A percentile compares a stretch with the other conserved stretches of the same genome.
Conservation (phyloP, 2,329 filamentous ascomycete genomes). For the Polychaeton citri region DNA sequence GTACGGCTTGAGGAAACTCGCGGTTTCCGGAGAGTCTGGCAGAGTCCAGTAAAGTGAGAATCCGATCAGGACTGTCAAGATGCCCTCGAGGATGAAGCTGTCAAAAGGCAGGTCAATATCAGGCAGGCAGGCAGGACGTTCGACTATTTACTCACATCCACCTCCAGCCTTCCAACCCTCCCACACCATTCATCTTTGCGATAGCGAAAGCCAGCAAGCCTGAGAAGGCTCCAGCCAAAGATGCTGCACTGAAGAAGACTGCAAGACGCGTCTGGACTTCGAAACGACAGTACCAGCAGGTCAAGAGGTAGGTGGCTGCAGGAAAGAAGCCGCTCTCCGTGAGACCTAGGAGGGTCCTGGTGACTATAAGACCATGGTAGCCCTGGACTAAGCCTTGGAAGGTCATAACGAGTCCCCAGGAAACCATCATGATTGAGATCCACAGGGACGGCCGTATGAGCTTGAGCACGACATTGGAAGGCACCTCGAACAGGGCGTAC, state of each 20-base stretch:
- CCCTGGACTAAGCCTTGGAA: slow-evolving; percentile 15
- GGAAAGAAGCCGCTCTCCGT: slow-evolving; percentile 15
- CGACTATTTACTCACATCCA: slow-evolving; percentile 12
- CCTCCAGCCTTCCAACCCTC: slow-evolving; percentile 11
- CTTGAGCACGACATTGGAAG: slow-evolving; percentile 27
- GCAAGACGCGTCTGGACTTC: slow-evolving; percentile 33
- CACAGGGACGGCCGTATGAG: slow-evolving; percentile 15
- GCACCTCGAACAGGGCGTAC: slow-evolving; percentile 26
- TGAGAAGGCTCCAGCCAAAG: slow-evolving; percentile 38
- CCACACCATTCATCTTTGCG: slow-evolving; percentile 21
- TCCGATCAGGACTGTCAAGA: slow-evolving; percentile 25
- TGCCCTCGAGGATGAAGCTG: slow-evolving; percentile 14
- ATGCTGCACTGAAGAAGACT: slow-evolving; percentile 35
- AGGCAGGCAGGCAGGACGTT: slow-evolving; percentile 6
- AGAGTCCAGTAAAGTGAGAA: slow-evolving; percentile 35
- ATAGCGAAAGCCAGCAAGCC: slow-evolving; percentile 37
- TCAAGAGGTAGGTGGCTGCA: slow-evolving; percentile 4
- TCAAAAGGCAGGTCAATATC: too few relatives aligned
- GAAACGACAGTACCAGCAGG: slow-evolving; percentile 31
- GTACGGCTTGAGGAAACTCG: slow-evolving; percentile 41
- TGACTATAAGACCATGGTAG: slow-evolving; percentile 12
- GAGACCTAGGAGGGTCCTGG: slow-evolving; percentile 14
- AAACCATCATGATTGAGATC: slow-evolving; percentile 13
- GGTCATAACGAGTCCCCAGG: slow-evolving; percentile 16
- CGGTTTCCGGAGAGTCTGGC: slow-evolving; percentile 44